A percentile compares a stretch with the other conserved stretches of the same genome.
phyloP scores from a whole-genome alignment of 31 red algal species.

The Odonthalia washingtoniensis region DNA sequence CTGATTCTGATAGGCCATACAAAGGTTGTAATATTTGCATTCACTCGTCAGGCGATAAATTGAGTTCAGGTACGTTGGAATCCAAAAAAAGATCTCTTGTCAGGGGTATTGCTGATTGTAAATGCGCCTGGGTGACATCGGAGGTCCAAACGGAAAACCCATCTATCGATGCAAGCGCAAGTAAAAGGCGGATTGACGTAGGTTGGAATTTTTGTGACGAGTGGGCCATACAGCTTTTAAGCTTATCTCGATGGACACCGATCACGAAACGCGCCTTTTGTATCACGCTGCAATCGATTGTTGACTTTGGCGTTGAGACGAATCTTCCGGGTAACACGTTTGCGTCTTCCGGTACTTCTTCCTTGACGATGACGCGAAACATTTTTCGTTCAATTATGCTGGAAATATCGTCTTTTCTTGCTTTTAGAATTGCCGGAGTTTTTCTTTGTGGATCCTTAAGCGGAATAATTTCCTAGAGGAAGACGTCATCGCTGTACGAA shows the following conservation, averaged over 20 bases:
- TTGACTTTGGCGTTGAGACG: slow-evolving; percentile 44
- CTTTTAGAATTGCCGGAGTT: slow-evolving; percentile 25
- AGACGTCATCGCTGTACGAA: slow-evolving; percentile 12
- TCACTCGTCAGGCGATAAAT: too few species aligned
- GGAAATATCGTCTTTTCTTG: slow-evolving; percentile 5
- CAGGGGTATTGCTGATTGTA: slow-evolving; percentile 43
- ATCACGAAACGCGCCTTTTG: slow-evolving; percentile 52
- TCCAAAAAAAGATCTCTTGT: slow-evolving; percentile 33
- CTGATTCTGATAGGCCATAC: too few species aligned
- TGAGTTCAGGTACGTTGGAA: slow-evolving; percentile 41
- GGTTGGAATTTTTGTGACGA: slow-evolving; percentile 32
- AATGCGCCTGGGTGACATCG: too few species aligned
- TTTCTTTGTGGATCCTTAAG: slow-evolving; percentile 5
- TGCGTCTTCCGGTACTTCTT: slow-evolving; percentile 44
- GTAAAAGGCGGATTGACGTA: slow-evolving; percentile 20
- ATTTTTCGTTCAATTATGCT: slow-evolving; percentile 25
- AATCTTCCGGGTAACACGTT: slow-evolving; percentile 50
- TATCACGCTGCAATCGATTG: slow-evolving; percentile 21
- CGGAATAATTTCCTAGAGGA: slow-evolving; percentile 38
- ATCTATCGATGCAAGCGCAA: slow-evolving; percentile 20
- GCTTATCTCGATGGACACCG: slow-evolving; percentile 9
- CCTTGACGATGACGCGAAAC: slow-evolving; percentile 29
- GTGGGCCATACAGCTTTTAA: slow-evolving; percentile 55
- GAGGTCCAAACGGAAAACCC: slow-evolving; percentile 40
- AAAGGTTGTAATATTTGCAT: too few species aligned